phyloP scores from a whole-genome alignment of 106 monocot genomes.

The Cymbidium sinense region DNA sequence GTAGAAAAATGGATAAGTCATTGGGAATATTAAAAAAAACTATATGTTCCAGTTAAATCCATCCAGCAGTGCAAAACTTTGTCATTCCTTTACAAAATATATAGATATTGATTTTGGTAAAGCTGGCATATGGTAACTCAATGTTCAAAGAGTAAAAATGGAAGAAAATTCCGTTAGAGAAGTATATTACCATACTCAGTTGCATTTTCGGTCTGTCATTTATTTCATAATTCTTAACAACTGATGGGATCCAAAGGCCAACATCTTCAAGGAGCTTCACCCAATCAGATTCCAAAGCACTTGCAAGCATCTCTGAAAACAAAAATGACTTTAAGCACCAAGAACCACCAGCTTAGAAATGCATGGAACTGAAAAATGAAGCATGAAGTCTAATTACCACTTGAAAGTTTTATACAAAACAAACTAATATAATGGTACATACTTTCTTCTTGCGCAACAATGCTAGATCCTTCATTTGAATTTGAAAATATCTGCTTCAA shows the following conservation, averaged over 20 bases:
- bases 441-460: slow-evolving; percentile 41
- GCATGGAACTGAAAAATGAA: not conserved
- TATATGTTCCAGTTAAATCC: not conserved
- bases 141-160: not conserved
- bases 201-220: slow-evolving; percentile 51
- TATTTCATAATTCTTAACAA: slow-evolving; percentile 39
- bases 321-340: not conserved
- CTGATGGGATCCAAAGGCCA: slow-evolving; percentile 61
- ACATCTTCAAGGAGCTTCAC: slow-evolving; percentile 49
- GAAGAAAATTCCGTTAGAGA: not conserved
- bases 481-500: slow-evolving; percentile 24
- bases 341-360: not conserved
- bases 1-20: not conserved
- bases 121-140: not conserved
- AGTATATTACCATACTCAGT: slow-evolving; percentile 42
- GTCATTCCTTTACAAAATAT: not conserved
- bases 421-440: not conserved
- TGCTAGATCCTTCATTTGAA: slow-evolving; percentile 18
- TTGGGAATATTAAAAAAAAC: not conserved
- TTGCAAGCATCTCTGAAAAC: slow-evolving; percentile 39
- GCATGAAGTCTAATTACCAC: not conserved
- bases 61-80: not conserved
- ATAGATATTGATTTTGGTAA: not conserved
- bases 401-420: not conserved
- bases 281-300: slow-evolving; percentile 47